phyloP scores from a whole-genome alignment of 305 asterid species.

The Plantago rigida region DNA sequence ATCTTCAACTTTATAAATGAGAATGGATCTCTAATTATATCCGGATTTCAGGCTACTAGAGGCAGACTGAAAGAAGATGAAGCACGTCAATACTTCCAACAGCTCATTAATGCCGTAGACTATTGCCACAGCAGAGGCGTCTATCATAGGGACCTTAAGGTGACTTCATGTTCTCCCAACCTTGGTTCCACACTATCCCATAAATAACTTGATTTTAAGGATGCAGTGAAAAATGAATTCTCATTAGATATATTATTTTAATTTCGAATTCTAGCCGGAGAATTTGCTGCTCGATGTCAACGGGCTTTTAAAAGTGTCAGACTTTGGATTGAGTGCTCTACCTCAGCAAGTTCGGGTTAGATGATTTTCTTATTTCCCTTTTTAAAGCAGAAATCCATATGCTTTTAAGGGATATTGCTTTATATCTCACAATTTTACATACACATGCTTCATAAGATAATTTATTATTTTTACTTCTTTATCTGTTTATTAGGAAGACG shows the following conservation, averaged over 20 bases:
- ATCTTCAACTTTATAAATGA: not conserved
- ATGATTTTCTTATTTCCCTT: slow-evolving; percentile 3
- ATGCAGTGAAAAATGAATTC: not conserved
- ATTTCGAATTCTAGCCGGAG: slow-evolving; percentile 58
- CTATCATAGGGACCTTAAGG: slow-evolving; percentile 65
- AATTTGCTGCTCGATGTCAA: slow-evolving; percentile 73
- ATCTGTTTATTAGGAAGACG: slow-evolving; percentile 66
- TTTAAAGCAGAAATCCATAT: slow-evolving; percentile 2
- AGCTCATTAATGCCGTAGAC: slow-evolving; percentile 62
- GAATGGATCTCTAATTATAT: slow-evolving; percentile 14
- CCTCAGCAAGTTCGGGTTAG: slow-evolving; percentile 97
- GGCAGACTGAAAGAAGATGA: slow-evolving; percentile 95
- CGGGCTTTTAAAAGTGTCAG: slow-evolving; percentile 79
- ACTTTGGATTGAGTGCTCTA: slow-evolving; percentile 92
- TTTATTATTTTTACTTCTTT: slow-evolving; percentile 1
- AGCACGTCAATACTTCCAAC: slow-evolving; percentile 60
- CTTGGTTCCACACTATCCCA: not conserved
- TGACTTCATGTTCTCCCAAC: not conserved
- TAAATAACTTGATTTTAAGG: not conserved
- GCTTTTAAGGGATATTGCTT: not conserved
- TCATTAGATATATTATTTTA: slow-evolving; percentile 2
- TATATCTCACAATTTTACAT: not conserved
- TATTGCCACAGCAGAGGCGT: slow-evolving; percentile 74
- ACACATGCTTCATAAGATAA: not conserved
- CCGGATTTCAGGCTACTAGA: slow-evolving; percentile 45